Conservation (phyloP, 805 yeast genomes). For the Schizosaccharomyces cryophilus region DNA sequence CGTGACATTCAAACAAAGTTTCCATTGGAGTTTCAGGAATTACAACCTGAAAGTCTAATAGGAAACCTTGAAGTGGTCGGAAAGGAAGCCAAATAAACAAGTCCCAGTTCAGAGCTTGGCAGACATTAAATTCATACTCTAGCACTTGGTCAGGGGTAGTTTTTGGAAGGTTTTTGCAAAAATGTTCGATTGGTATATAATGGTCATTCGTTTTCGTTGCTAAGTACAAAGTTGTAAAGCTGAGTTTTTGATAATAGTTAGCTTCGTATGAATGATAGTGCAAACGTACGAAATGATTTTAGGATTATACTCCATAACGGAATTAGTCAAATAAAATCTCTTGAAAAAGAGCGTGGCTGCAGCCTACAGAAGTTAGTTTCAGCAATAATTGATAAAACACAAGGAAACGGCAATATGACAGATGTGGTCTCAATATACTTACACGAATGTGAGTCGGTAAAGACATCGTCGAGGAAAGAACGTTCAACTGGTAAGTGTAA, state of each 20-base stretch:
- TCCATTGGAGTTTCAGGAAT: conserved; percentile 18
- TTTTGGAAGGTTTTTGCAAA: conserved; percentile 44
- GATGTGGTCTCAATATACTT: background rate
- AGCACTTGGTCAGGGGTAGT: conserved; percentile 40
- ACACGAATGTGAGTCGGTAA: background rate
- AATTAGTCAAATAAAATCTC: conserved; percentile 53
- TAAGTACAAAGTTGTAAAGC: conserved; percentile 52
- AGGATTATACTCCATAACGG: conserved; percentile 76
- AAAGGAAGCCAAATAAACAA: conserved; percentile 71
- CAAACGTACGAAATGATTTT: conserved; percentile 30
- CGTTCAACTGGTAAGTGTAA: background rate
- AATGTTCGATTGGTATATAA: conserved; percentile 63
- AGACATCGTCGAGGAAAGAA: background rate
- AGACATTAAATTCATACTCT: conserved; percentile 52
- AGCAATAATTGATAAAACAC: too few species aligned
- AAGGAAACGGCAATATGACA: too few species aligned
- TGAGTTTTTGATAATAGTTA: background rate
- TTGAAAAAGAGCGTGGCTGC: conserved; percentile 68
- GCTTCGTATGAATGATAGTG: background rate
- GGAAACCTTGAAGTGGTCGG: conserved; percentile 81
- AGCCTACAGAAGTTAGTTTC: conserved; percentile 16
- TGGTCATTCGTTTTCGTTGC: conserved; percentile 86
- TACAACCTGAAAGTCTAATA: conserved; percentile 57
- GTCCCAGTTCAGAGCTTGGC: conserved; percentile 56
- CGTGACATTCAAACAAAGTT: conserved; percentile 26